Conservation (phyloP, 805 yeast species). For the Nakazawaea populi region DNA sequence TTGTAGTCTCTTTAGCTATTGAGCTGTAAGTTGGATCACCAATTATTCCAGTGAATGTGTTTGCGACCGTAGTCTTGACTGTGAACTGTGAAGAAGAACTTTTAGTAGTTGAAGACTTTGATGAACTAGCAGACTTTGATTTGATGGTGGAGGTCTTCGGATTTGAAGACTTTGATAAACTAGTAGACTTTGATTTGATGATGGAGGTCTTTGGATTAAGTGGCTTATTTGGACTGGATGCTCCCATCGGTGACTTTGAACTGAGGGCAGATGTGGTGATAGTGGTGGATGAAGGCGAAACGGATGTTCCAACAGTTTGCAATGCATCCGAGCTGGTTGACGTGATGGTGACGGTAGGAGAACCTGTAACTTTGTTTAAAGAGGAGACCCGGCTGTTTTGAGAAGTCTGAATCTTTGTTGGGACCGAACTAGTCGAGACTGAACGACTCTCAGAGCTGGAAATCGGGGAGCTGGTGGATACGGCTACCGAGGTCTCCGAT, state of each 20-base stretch:
- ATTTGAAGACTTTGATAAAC: too few species aligned
- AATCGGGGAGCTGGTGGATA: background rate
- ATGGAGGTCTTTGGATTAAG: background rate
- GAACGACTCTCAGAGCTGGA: background rate
- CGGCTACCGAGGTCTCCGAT: background rate
- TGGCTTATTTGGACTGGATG: too few species aligned
- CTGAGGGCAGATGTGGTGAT: constrained; percentile 2
- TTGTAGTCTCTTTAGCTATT: background rate
- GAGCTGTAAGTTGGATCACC: constrained; percentile 11
- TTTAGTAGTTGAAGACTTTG: too few species aligned
- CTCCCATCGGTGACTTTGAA: too few species aligned
- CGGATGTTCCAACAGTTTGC: constrained; percentile 6
- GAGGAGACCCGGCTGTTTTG: too few species aligned
- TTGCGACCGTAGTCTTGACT: background rate
- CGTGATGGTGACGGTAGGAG: constrained; percentile 17
- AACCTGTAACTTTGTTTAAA: too few species aligned
- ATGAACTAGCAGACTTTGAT: too few species aligned
- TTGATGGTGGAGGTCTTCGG: too few species aligned
- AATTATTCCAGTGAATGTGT: constrained; percentile 6
- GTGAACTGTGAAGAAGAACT: too few species aligned
- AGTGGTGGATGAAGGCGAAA: constrained; percentile 5
- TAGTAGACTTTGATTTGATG: too few species aligned
- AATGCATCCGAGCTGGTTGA: constrained; percentile 26
- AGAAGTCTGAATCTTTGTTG: too few species aligned
- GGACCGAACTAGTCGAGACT: background rate